Evolutionary conservation across 352 stramenopile genomes (phyloP), one percentile per base, ranked within the genome.

Genomic region (Globisporangium canariense): DNA sequence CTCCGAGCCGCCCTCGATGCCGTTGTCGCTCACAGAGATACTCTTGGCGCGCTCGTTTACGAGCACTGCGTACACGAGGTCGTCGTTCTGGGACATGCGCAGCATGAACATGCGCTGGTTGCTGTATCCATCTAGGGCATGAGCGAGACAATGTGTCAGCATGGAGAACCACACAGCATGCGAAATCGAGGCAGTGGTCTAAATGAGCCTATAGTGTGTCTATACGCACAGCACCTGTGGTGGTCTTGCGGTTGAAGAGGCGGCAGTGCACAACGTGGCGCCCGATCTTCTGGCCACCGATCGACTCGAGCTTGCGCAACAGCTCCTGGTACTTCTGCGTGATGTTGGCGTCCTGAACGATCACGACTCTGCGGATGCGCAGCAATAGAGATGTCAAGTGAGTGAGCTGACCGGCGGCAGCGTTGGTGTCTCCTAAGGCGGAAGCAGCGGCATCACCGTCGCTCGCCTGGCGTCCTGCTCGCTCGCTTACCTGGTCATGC

Each of bases 101-200:
- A 95, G 73, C 83, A 95, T 90, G 77, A 91, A 93, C 86, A 95
- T 95, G 73, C 86, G 86, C 76, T 95, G 86, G 77, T 93, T 95
- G 58, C 72, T 76, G 74, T 90, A 92, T 38, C 83, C 84, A 61
- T 86, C 86, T 90, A 76, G 14, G 13, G 7, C 25, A 68, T n/a
- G 16, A 25, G 45, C 54, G 8, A 63, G 16, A 2, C 34, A 22
- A 25, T 62, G 28, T 38, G n/a, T 49, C 8, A 25, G 20, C 22
- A 43, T 11, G n/a, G 25, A 22, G 8, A 5, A 18, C 18, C 58
- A 34, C 20, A 32, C 1, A 34, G 36, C 36, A 41, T 41, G 36
- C 36, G 9, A 9, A 41, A 16, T 18, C 3, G 11, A 11, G 36
- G 14, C 36, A 41, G 11, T 14, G 36, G 9, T 20, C 18, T 16